These are phyloP conservation scores for Xylaria venustula DNA, from an alignment of 495 filamentous ascomycete genomes.

Conservation along the genomic window DNA sequence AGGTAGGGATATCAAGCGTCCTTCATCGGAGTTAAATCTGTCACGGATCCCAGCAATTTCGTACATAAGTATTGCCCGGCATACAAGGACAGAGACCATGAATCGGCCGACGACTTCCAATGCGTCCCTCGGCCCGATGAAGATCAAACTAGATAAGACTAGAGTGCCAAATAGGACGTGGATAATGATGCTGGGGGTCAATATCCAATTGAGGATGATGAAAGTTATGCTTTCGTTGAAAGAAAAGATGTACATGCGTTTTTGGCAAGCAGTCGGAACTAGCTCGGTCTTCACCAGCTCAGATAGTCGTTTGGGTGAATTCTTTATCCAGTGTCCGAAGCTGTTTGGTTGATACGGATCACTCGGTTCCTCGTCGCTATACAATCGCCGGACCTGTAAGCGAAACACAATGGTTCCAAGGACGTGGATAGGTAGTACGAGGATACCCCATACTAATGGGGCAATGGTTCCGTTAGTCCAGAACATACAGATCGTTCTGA, in stretches of 20 bases:
- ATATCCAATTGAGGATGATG: constrained; percentile 18
- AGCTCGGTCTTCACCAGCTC: not conserved
- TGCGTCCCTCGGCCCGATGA: constrained; percentile 15
- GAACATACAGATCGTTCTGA: constrained; percentile 10
- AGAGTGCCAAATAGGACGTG: constrained; percentile 24
- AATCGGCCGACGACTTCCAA: constrained; percentile 14
- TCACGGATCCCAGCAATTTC: constrained; percentile 18
- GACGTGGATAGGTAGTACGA: constrained; percentile 11
- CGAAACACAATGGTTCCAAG: constrained; percentile 3
- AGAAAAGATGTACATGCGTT: not conserved
- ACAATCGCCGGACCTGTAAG: constrained; percentile 1
- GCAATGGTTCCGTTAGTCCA: constrained; percentile 5
- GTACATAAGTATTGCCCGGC: constrained; percentile 18
- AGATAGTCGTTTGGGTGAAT: not conserved
- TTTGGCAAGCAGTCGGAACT: not conserved
- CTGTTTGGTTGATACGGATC: no score
- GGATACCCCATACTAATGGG: constrained; percentile 14
- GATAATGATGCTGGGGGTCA: constrained; percentile 12
- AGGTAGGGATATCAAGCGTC: not conserved
- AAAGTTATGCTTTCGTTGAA: not conserved
- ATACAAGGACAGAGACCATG: constrained; percentile 9
- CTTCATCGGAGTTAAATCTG: not conserved
- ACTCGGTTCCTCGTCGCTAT: not conserved
- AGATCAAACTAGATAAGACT: constrained; percentile 19
- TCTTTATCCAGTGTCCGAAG: not conserved